Base-by-base conservation (phyloP, 805 yeast genomes). In the Pichia rugopelliculosa region DNA sequence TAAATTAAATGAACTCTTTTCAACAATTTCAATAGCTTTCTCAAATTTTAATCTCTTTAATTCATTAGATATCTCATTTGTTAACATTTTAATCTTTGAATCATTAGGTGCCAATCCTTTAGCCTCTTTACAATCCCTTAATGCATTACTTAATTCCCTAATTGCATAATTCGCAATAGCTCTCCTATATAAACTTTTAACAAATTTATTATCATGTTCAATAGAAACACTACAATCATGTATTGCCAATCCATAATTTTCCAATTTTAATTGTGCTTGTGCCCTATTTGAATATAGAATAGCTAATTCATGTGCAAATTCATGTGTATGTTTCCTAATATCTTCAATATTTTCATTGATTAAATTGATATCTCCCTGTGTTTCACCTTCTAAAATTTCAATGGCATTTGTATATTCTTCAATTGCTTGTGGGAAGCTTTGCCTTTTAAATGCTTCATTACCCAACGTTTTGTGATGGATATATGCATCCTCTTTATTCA, bases 251-350 rank as follows among this genome's bases (percentile, higher is more conserved):
- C 96, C 98, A 62, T 84, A 90, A 57, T 82, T 83, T 62, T 91
- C 99, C 47, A 82, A 64, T 58, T 88, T 87, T 59, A 91, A 79
- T 56, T 89, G 83, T 1, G 88, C 96, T 62, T 88, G 89, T 0
- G 98, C 96, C 53, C 96, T 74, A 66, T 91, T 91, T 10, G 96
- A 82, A 60, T 72, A 87, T 53, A 83, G 80, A 27, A 82, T 74
- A 2, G 86, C 78, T 20, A 52, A 34, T 44, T 82, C 80, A 30
- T 44, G 45, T 12, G 50, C 47, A 40, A 40, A 39, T 36, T 47
- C 43, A 23, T 12, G 74, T 64, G 41, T 43, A 24, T 47, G 47
- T 26, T 25, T 42, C n/a, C 46, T 23, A 22, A 47, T 38, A 27
- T 47, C 47, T 26, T 47, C 47, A 6, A 47, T 9, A 23, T 47